These are phyloP conservation scores for Fusarium verrucosum DNA, from an alignment of 2,329 filamentous ascomycete species.

Conservation along the genomic window DNA sequence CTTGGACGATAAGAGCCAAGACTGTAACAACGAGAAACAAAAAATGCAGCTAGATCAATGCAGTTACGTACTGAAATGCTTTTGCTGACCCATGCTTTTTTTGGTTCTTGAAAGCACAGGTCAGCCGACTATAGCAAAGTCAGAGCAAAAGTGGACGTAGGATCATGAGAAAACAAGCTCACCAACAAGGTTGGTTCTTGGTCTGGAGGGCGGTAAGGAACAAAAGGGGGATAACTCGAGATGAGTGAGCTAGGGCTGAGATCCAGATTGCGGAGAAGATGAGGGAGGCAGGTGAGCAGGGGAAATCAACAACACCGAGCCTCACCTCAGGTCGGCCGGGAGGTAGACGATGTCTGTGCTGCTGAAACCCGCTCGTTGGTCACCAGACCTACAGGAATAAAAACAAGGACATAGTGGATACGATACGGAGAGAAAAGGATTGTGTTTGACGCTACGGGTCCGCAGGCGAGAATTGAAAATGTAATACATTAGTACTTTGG, in stretches of 20 bases:
- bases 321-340: constrained; percentile 22
- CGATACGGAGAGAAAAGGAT: constrained; percentile 17
- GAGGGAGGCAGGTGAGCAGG: background rate
- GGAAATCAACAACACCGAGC: constrained; percentile 17
- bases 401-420: constrained; percentile 26
- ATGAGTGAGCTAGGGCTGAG: constrained; percentile 30
- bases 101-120: background rate
- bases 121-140: constrained; percentile 14
- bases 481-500: no score
- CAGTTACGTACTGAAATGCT: constrained; percentile 24
- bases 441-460: constrained; percentile 26
- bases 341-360: constrained; percentile 25
- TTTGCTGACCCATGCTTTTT: background rate
- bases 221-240: constrained; percentile 14
- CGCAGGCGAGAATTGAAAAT: constrained; percentile 2
- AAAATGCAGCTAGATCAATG: constrained; percentile 4
- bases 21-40: constrained; percentile 1
- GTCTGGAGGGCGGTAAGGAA: constrained; percentile 16
- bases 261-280: constrained; percentile 31
- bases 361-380: constrained; percentile 18
- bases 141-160: background rate
- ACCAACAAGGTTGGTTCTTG: constrained; percentile 10
- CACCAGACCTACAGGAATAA: constrained; percentile 28
- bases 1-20: constrained; percentile 21
- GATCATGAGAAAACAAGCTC: constrained; percentile 24